phyloP scores from a whole-genome alignment of 108 stramenopile species.

The Schizochytrium sp. region DNA sequence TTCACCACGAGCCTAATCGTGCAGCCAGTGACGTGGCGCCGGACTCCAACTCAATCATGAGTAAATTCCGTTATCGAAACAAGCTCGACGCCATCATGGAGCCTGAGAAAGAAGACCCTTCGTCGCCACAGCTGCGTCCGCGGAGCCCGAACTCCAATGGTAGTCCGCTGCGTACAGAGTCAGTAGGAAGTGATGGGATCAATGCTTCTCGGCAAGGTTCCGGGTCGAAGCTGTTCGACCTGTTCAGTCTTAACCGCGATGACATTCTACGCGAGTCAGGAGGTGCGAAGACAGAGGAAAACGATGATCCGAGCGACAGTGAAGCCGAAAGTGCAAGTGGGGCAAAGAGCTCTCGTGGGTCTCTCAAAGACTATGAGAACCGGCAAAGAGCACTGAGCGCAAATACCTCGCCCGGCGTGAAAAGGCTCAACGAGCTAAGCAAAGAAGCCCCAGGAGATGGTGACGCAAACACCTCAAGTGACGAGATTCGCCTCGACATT shows the following conservation, averaged over 20 bases:
- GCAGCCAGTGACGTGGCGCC: too few species aligned
- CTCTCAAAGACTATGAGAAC: too few species aligned
- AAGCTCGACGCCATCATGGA: neutral
- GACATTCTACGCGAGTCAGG: neutral
- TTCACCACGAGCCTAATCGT: too few species aligned
- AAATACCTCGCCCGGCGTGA: too few species aligned
- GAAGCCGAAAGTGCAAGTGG: neutral
- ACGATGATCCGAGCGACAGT: neutral
- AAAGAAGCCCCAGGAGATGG: too few species aligned
- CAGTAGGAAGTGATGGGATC: neutral
- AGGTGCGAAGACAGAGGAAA: neutral
- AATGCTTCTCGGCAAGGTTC: neutral
- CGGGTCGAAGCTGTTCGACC: neutral
- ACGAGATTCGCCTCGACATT: neutral
- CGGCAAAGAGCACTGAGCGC: too few species aligned
- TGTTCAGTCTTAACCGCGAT: neutral
- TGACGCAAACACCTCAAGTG: neutral
- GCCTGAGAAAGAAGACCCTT: neutral
- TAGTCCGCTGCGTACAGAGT: neutral
- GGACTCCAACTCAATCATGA: neutral
- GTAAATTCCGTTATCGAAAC: neutral
- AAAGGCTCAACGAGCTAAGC: too few species aligned
- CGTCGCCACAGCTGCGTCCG: too few species aligned
- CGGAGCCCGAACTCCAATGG: neutral
- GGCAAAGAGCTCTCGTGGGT: too few species aligned